A percentile compares a stretch with the other conserved stretches of the same genome.
These are phyloP conservation scores for Carex parvula DNA, from an alignment of 176 grass and related monocot species.

Conservation along the genomic window DNA sequence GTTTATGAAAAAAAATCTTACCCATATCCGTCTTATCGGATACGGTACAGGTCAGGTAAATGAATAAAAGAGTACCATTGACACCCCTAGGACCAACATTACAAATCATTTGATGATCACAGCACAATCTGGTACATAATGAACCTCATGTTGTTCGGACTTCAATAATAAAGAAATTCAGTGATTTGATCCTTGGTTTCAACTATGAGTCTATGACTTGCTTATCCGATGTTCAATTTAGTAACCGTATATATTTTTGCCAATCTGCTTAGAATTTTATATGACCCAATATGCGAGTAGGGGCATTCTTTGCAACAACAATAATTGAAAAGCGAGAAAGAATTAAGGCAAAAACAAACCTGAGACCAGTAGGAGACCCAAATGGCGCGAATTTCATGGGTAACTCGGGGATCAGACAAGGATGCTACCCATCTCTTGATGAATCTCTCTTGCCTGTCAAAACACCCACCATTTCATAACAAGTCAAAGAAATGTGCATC, in stretches of 20 bases:
- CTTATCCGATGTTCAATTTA: neutral
- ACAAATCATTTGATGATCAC: neutral
- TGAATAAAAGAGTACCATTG: no score
- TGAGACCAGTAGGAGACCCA: conserved; percentile 98
- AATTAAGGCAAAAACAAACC: conserved; percentile 30
- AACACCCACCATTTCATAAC: conserved; percentile 1
- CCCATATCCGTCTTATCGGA: no score
- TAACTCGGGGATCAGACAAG: conserved; percentile 83
- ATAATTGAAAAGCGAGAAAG: neutral
- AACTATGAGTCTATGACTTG: neutral
- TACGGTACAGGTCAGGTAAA: no score
- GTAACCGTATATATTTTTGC: neutral
- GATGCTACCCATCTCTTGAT: conserved; percentile 79
- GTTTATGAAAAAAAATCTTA: no score
- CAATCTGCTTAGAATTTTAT: neutral
- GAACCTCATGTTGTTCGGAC: neutral
- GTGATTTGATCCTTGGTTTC: neutral
- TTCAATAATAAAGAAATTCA: neutral
- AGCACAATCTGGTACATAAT: neutral
- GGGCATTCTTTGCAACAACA: neutral
- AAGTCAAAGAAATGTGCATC: neutral
- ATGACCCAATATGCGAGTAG: neutral
- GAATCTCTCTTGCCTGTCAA: conserved; percentile 74
- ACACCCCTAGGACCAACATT: neutral
- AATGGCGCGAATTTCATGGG: conserved; percentile 80